These are phyloP conservation scores for Theobroma cacao DNA, from an alignment of 345 rosid genomes.

Conservation along the genomic window DNA sequence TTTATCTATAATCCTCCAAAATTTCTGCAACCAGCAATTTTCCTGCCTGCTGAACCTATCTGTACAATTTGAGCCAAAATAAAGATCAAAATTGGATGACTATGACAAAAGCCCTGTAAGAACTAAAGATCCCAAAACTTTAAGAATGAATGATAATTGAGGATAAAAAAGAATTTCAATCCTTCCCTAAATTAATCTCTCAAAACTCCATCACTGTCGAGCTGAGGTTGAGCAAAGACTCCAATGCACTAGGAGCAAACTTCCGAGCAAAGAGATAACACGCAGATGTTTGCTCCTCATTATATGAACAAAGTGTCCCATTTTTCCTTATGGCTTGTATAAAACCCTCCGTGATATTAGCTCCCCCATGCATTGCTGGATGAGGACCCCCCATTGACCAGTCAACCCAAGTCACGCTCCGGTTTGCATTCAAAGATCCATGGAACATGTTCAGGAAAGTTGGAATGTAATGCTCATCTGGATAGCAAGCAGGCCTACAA, in stretches of 20 bases:
- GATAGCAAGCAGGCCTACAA: slow-evolving; percentile 90
- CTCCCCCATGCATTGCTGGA: slow-evolving; percentile 58
- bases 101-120: background rate
- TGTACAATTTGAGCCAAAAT: slow-evolving; percentile 5
- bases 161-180: background rate
- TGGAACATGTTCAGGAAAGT: slow-evolving; percentile 83
- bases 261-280: slow-evolving; percentile 92
- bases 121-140: background rate
- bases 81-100: slow-evolving; percentile 2
- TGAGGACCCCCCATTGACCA: slow-evolving; percentile 94
- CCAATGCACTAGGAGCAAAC: slow-evolving; percentile 71
- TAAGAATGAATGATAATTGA: background rate
- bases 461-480: slow-evolving; percentile 90
- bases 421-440: slow-evolving; percentile 61
- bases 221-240: slow-evolving; percentile 69
- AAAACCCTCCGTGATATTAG: slow-evolving; percentile 57
- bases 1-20: background rate
- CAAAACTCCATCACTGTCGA: slow-evolving; percentile 67
- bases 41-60: background rate
- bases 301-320: slow-evolving; percentile 60
- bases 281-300: slow-evolving; percentile 53
- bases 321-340: slow-evolving; percentile 63
- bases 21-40: background rate
- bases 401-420: slow-evolving; percentile 86
- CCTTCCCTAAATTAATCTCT: slow-evolving; percentile 5